A percentile compares a stretch with the other conserved stretches of the same genome.
These are phyloP conservation scores for Dipodascus albidus DNA, from an alignment of 805 yeast genomes.

Conservation along the genomic window DNA sequence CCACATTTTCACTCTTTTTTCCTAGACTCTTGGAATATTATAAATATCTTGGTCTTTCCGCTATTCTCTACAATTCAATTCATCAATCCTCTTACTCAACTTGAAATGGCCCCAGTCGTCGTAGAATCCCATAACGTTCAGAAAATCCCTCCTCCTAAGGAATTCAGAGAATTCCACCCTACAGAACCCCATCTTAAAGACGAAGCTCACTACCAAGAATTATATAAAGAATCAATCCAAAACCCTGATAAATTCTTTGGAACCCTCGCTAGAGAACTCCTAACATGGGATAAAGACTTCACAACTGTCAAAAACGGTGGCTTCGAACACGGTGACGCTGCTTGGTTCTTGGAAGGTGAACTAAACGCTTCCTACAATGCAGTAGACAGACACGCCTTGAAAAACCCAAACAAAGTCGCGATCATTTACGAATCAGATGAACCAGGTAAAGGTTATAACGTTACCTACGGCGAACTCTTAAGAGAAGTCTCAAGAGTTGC, in stretches of 20 bases:
- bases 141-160: conserved; percentile 17
- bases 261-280: conserved; percentile 35
- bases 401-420: conserved; percentile 60
- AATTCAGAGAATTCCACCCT: conserved; percentile 30
- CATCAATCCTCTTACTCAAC: neutral
- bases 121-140: conserved; percentile 14
- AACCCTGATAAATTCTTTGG: conserved; percentile 47
- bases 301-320: conserved; percentile 20
- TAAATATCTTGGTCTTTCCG: neutral
- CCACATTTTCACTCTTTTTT: neutral
- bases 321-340: conserved; percentile 27
- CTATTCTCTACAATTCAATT: neutral
- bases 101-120: conserved; percentile 28
- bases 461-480: conserved; percentile 63
- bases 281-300: conserved; percentile 45
- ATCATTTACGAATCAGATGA: conserved; percentile 76
- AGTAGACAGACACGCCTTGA: conserved; percentile 71
- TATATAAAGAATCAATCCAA: conserved; percentile 46
- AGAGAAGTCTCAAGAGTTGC: conserved; percentile 62
- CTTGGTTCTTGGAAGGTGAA: conserved; percentile 75
- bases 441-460: conserved; percentile 46
- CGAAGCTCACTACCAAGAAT: conserved; percentile 51
- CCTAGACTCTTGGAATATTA: neutral
- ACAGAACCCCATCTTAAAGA: conserved; percentile 45
- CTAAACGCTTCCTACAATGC: conserved; percentile 72